Conservation (phyloP, 805 yeast genomes). For the Teunomyces barrocoloradensis region DNA sequence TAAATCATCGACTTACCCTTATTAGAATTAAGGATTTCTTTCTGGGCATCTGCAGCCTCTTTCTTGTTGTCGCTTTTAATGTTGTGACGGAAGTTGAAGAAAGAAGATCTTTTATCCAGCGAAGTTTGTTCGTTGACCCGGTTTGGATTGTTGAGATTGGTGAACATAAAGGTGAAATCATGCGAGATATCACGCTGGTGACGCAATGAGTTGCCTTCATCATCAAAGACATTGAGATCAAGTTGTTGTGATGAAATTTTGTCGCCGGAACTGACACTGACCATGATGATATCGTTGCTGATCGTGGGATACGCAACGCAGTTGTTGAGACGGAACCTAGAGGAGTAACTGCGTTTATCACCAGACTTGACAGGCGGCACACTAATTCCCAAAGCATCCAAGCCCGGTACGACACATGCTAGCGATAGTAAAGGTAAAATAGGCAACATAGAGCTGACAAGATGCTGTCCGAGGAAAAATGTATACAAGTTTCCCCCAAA, state of each 20-base stretch:
- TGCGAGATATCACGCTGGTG: slow-evolving; percentile 26
- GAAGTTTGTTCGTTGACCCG: slow-evolving; percentile 12
- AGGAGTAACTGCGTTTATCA: slow-evolving; percentile 27
- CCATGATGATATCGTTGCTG: slow-evolving; percentile 36
- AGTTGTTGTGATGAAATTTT: slow-evolving; percentile 31
- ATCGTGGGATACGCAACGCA: slow-evolving; percentile 38
- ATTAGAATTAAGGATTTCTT: slow-evolving; percentile 16
- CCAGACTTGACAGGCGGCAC: slow-evolving; percentile 35
- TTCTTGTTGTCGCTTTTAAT: slow-evolving; percentile 4
- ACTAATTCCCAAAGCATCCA: slow-evolving; percentile 29
- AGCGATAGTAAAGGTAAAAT: neutral
- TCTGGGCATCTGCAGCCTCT: neutral
- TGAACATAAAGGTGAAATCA: slow-evolving; percentile 34
- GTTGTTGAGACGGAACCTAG: slow-evolving; percentile 27
- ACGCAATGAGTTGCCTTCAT: slow-evolving; percentile 34
- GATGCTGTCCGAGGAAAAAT: neutral
- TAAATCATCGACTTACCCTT: slow-evolving; percentile 29
- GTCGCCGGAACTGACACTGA: slow-evolving; percentile 30
- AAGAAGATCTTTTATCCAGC: neutral
- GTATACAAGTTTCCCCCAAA: neutral
- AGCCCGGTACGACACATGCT: neutral
- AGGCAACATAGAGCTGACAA: neutral
- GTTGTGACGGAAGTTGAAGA: slow-evolving; percentile 7
- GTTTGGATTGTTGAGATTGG: slow-evolving; percentile 32
- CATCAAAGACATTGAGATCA: slow-evolving; percentile 37